Evolutionary conservation across 148 eudicot species (phyloP).

Genomic region (Cornus florida): DNA sequence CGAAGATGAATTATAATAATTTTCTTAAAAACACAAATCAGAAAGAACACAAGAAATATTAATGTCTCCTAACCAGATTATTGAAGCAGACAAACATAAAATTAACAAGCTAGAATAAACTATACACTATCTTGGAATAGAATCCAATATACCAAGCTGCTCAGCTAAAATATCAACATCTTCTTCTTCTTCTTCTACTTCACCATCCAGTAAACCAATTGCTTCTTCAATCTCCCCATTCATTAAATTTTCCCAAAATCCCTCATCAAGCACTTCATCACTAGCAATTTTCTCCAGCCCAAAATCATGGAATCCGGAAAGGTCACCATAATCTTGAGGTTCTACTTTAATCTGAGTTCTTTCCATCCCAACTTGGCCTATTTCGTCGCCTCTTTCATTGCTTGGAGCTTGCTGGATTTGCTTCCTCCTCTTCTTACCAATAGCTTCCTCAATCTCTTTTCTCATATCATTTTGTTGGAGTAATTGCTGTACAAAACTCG

Average conservation of each 20-base stretch:
- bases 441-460: conserved; percentile 37
- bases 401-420: conserved; percentile 34
- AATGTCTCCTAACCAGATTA: too few relatives aligned
- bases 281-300: conserved; percentile 31
- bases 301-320: conserved; percentile 17
- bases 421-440: conserved; percentile 33
- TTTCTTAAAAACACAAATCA: too few relatives aligned
- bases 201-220: conserved; percentile 10
- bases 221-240: conserved; percentile 19
- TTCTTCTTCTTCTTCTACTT: conserved; percentile 20
- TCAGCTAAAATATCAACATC: conserved; percentile 14
- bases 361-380: background rate
- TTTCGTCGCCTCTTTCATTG: background rate
- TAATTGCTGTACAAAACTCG: conserved; percentile 36
- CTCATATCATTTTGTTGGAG: conserved; percentile 26
- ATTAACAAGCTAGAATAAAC: too few relatives aligned
- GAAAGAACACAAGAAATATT: too few relatives aligned
- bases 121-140: too few relatives aligned
- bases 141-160: conserved; percentile 16
- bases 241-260: conserved; percentile 53
- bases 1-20: too few relatives aligned
- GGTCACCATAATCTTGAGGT: conserved; percentile 22
- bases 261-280: conserved; percentile 29
- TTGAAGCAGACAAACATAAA: too few relatives aligned
- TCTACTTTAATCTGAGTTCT: background rate